Conservation (phyloP, 2,329 filamentous ascomycete species). For the Pestalotiopsis sp. region DNA sequence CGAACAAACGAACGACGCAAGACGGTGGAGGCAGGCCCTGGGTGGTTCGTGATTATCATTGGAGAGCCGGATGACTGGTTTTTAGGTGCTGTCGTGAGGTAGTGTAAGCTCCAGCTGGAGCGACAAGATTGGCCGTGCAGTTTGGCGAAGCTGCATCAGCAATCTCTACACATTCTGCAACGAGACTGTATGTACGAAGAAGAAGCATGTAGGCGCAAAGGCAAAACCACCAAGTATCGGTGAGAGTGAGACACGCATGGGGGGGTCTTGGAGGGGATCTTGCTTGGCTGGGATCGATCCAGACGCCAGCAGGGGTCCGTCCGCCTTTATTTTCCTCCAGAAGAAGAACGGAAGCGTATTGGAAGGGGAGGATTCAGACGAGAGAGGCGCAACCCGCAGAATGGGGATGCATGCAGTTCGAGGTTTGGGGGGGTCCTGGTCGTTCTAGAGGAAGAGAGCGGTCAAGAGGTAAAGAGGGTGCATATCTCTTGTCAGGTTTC, state of each 20-base stretch:
- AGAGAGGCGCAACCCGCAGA: background rate
- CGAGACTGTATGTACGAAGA: slow-evolving; percentile 26
- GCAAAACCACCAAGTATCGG: slow-evolving; percentile 31
- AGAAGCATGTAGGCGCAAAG: slow-evolving; percentile 12
- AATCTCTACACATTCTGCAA: slow-evolving; percentile 32
- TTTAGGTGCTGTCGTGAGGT: background rate
- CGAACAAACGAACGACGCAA: background rate
- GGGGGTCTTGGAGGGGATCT: background rate
- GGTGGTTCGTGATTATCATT: background rate
- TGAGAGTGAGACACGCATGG: slow-evolving; percentile 33
- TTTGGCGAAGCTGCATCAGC: slow-evolving; percentile 19
- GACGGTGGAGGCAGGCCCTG: background rate
- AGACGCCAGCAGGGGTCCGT: slow-evolving; percentile 6
- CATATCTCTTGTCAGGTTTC: background rate
- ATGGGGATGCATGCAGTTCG: background rate
- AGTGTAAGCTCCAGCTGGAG: background rate
- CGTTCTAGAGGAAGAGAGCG: background rate
- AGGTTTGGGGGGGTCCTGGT: background rate
- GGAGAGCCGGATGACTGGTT: background rate
- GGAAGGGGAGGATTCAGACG: background rate
- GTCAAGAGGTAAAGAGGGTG: background rate
- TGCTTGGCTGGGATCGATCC: background rate
- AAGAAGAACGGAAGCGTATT: background rate
- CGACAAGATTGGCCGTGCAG: slow-evolving; percentile 12
- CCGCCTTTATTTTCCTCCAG: background rate